phyloP scores from a whole-genome alignment of 495 filamentous ascomycete species.

The Penicillium longicatenatum region DNA sequence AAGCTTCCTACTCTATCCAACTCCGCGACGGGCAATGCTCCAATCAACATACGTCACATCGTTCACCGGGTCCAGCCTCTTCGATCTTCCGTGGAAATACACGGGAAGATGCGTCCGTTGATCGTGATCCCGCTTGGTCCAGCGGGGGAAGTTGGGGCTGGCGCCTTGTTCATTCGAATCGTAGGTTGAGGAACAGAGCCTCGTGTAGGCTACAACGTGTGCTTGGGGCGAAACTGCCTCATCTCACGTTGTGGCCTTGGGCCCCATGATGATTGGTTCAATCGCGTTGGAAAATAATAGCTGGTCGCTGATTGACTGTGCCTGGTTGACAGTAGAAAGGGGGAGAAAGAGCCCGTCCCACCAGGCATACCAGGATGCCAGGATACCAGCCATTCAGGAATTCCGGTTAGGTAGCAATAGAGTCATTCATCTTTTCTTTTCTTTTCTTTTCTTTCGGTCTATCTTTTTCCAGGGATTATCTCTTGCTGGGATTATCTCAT shows the following conservation, averaged over 20 bases:
- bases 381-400: not conserved
- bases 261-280: not conserved
- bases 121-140: not conserved
- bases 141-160: not conserved
- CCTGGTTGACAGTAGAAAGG: constrained; percentile 2
- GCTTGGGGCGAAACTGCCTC: constrained; percentile 9
- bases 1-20: not conserved
- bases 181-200: not conserved
- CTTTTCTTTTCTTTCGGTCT: not conserved
- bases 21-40: not conserved
- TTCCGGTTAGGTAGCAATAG: constrained; percentile 1
- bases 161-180: not conserved
- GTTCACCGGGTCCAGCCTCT: constrained; percentile 3
- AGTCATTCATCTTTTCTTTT: not conserved
- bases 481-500: not conserved
- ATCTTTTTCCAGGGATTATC: not conserved
- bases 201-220: not conserved
- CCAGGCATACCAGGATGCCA: not conserved
- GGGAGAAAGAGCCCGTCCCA: not conserved
- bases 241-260: constrained; percentile 9
- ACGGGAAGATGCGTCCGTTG: not conserved
- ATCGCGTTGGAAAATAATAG: constrained; percentile 1
- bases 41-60: not conserved
- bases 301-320: not conserved
- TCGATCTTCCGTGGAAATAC: not conserved